phyloP scores from a whole-genome alignment of 2,329 filamentous ascomycete genomes.

The Seiridium unicorne region DNA sequence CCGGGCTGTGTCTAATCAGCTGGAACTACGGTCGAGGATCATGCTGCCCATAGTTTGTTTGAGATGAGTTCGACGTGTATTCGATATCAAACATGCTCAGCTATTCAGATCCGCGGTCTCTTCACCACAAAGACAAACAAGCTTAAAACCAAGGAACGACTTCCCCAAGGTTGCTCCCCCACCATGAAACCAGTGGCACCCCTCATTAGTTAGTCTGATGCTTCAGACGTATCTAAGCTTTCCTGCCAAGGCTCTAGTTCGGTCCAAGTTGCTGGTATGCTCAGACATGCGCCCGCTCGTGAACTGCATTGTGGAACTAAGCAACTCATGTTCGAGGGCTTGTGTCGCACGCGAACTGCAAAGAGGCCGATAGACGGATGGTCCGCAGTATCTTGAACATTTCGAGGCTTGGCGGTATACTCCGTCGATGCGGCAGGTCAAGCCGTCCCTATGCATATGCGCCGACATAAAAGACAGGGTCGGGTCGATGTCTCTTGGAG shows the following conservation, averaged over 20 bases:
- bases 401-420: too few species aligned
- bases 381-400: too few species aligned
- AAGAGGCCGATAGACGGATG: not conserved
- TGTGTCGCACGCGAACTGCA: not conserved
- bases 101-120: not conserved
- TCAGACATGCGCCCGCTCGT: not conserved
- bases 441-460: too few species aligned
- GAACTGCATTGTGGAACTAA: too few species aligned
- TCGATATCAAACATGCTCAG: not conserved
- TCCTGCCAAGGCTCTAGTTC: constrained; percentile 7
- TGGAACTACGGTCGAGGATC: not conserved
- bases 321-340: too few species aligned
- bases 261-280: not conserved
- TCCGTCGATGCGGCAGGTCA: too few species aligned
- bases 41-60: not conserved
- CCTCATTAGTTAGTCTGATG: not conserved
- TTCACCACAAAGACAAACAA: too few species aligned
- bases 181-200: too few species aligned
- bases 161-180: too few species aligned
- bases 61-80: not conserved
- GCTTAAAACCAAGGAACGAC: too few species aligned
- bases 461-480: not conserved
- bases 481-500: not conserved
- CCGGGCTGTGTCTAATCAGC: too few species aligned
- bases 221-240: constrained; percentile 2